Base-by-base conservation (phyloP, 768 basidiomycete genomes). In the Rhodocollybia butyracea region DNA sequence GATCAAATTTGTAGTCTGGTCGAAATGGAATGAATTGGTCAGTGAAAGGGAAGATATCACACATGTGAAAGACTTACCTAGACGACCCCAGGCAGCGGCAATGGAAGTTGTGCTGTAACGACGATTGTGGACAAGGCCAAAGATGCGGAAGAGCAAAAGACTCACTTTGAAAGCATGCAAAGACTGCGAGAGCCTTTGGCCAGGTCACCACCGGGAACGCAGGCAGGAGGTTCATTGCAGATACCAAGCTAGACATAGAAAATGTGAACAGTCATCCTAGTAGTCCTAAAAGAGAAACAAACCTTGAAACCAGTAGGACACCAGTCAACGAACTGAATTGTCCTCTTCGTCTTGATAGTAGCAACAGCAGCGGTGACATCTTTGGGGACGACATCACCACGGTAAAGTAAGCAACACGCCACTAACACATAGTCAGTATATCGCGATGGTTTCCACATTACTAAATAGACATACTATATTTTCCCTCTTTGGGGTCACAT, bases 251-350 rank as follows among this genome's bases (percentile, higher is more conserved):
- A 65, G 63, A 66, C 66, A 41, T 50, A 19, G 17, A 21, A 21
- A 24, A 34, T 29, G 27, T 26, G 26, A n/a, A 31, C n/a, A 24
- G 5, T 15, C 24, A 6, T 38, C 3, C 39, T 26, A 42, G 48
- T 12, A 46, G 45, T n/a, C 13, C 39, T 15, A 60, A n/a, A n/a
- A n/a, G n/a, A 34, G 7, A 42, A 67, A 38, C 39, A 15, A 34
- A 81, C 80, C 76, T 95, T 95, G 87, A 95, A 96, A 59, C 95
- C 96, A 66, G 96, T 98, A 34, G 91, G 91, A 73, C 92, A 94
- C 95, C 95, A 98, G 68, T 97, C 95, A 59, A 98, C 95, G 70
- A 96, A 97, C 66, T 96, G 94, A 66, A 98, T 97, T 24, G 96
- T 97, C 61, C 90, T 85, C 82, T 95, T 98, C 55, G 94, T 98